Evolutionary conservation across 352 stramenopile species (phyloP), one percentile per base, ranked within the genome.

Genomic region (Ochromonadaceae sp.): DNA sequence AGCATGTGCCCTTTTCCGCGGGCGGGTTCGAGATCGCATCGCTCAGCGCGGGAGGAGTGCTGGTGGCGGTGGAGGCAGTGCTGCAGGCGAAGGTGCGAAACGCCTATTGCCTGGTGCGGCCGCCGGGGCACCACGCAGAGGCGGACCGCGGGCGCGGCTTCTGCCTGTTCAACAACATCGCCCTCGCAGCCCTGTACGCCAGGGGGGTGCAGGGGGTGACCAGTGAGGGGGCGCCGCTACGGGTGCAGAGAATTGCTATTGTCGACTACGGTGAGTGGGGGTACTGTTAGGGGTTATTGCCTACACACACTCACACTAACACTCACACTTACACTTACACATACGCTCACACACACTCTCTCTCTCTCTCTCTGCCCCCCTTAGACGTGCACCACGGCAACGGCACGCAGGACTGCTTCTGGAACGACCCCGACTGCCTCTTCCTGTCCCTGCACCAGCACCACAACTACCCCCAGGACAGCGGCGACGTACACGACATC

Each of bases 371-470:
- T 14, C 56, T 12, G 22, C 38, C 75, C n/a, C n/a, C n/a, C n/a
- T n/a, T 87, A 65, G 87, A 96, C 76, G 85, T 92, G 12, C 88
- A 97, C 72, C 90, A 98, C 72, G 91, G 91, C 20, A 97, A 97
- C 73, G 91, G 90, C 72, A 90, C 61, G 36, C 81, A 76, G 71
- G 71, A 83, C 38, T 57, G 65, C 3, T 87, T 90, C 53, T 77
- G 78, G 22, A 48, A 78, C 0, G 77, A 89, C 52, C 59, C 82
- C 36, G 66, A 69, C 9, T 75, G 84, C 38, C 70, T 91, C 34
- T 85, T 86, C 63, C 70, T 86, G 7, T 88, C 81, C 22, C 61
- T 87, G 2, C 79, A 87, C 55, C 79, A 90, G 59, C 78, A 76
- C 12, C 83, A 84, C 59, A 88, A 87, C 72, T 91, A 89, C 53